These are phyloP conservation scores for Globisporangium spinosum DNA, from an alignment of 352 stramenopile genomes.

Conservation along the genomic window DNA sequence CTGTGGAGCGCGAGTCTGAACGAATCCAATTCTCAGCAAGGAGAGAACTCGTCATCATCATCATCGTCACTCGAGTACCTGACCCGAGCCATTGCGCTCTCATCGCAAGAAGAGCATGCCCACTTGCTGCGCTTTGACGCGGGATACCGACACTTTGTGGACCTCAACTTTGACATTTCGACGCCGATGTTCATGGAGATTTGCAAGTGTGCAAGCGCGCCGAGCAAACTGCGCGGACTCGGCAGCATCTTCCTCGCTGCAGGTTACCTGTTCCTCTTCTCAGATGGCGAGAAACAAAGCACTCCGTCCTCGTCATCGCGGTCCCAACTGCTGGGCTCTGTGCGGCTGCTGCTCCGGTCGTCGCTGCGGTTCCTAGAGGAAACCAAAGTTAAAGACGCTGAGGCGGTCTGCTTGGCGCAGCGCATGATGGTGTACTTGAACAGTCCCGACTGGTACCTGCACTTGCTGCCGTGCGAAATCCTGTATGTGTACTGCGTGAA, in stretches of 20 bases:
- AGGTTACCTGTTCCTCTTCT: constrained; percentile 23
- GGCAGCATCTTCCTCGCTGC: constrained; percentile 38
- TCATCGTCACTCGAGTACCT: not conserved
- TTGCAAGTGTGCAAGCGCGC: constrained; percentile 34
- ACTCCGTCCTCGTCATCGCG: not conserved
- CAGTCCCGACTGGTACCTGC: constrained; percentile 26
- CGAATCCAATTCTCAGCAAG: not conserved
- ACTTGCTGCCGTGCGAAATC: constrained; percentile 34
- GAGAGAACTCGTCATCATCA: not conserved
- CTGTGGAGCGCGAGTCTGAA: constrained; percentile 29
- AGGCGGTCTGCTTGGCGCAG: constrained; percentile 28
- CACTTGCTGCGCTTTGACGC: constrained; percentile 41
- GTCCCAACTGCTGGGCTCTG: constrained; percentile 26
- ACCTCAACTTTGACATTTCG: constrained; percentile 25
- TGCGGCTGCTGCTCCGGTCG: constrained; percentile 36
- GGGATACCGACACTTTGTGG: constrained; percentile 27
- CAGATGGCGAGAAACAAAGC: not conserved
- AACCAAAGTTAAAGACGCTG: constrained; percentile 20
- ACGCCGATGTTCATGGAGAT: constrained; percentile 32
- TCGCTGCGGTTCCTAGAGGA: constrained; percentile 33
- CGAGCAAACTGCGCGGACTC: constrained; percentile 34
- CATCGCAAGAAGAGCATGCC: constrained; percentile 18
- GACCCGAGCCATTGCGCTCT: constrained; percentile 9
- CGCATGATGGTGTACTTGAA: constrained; percentile 26
- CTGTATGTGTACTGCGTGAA: constrained; percentile 37